Evolutionary conservation across 2,329 filamentous ascomycete species (phyloP), one percentile per base, ranked within the genome.

Genomic region (Didymella glomerata): DNA sequence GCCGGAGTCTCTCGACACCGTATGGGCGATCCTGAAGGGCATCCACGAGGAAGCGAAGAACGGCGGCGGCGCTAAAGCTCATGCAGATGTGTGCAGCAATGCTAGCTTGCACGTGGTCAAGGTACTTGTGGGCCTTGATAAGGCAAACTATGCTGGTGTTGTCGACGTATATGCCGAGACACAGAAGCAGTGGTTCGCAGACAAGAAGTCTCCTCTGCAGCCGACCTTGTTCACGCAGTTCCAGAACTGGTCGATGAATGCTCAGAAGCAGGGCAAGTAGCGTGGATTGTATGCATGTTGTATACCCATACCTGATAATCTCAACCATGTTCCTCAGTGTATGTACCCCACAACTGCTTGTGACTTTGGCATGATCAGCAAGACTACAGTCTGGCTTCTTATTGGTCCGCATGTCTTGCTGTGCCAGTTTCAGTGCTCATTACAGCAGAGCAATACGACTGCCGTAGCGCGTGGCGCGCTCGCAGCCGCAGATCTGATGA

Each of bases 41-140:
- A 83, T 97, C 13, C 93, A 97, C 68, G 78, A 81, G 8, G 88
- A 91, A 74, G 88, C 88, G 3, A 81, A 83, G 47, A 81, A 84
- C 67, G 88, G 87, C 53, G 87, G 86, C 58, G 73, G 71, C 1
- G 88, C 91, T 0, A 90, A 90, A 63, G 82, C 88, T 2, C 92
- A 95, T 75, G 86, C 87, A 22, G 87, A 86, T 68, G 88, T 90
- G 0, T 92, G 89, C 59, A 96, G 92, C 67, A 87, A 85, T 1
- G 88, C 89, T 0, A 90, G 88, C 69, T 77, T 93, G 50, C 83
- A 91, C 47, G 77, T 92, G 2, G 87, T 85, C 5, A 88, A 87
- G 48, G 81, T 86, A 32, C 75, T 92, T 60, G 83, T 88, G 60
- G 80, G 81, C 2, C 77, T 80, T 2, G 82, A 81, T 46, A 69